Conservation (phyloP, 306 rosid species). For the Prunus armeniaca region DNA sequence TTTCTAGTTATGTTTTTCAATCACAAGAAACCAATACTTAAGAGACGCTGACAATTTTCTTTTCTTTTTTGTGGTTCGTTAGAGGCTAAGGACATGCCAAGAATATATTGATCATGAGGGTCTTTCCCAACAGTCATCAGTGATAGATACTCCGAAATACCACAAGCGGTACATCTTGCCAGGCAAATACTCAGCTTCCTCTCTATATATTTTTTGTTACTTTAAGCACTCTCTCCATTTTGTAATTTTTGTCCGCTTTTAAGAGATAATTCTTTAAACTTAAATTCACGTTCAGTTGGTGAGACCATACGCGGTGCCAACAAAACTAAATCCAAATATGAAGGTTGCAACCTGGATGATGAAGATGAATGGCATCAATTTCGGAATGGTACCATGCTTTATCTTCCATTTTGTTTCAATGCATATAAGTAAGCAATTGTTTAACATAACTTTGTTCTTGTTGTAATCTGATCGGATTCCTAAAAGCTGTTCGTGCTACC, state of each 20-base stretch:
- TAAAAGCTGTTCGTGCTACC: constrained; percentile 77
- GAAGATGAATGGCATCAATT: constrained; percentile 89
- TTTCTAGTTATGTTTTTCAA: constrained; percentile 1
- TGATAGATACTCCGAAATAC: constrained; percentile 82
- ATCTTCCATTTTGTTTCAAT: constrained; percentile 9
- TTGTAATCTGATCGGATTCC: constrained; percentile 27
- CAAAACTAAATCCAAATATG: constrained; percentile 56
- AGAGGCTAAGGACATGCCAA: constrained; percentile 90
- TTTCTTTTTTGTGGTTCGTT: constrained; percentile 17
- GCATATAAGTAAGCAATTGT: constrained; percentile 13
- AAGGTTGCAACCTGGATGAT: constrained; percentile 80
- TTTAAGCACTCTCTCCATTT: not conserved
- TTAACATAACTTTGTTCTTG: constrained; percentile 18
- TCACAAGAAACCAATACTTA: constrained; percentile 18
- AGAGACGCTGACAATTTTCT: not conserved
- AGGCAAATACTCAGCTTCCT: constrained; percentile 45
- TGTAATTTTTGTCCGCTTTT: constrained; percentile 1
- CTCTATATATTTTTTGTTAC: not conserved
- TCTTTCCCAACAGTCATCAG: constrained; percentile 70
- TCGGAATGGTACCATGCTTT: constrained; percentile 57
- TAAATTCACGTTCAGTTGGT: constrained; percentile 59
- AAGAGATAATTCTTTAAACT: constrained; percentile 1
- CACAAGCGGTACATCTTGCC: constrained; percentile 86
- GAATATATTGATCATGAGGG: constrained; percentile 79
- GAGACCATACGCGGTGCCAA: constrained; percentile 72